Conservation (phyloP, 768 basidiomycete species). For the Xerocomus brunneocitrinus region DNA sequence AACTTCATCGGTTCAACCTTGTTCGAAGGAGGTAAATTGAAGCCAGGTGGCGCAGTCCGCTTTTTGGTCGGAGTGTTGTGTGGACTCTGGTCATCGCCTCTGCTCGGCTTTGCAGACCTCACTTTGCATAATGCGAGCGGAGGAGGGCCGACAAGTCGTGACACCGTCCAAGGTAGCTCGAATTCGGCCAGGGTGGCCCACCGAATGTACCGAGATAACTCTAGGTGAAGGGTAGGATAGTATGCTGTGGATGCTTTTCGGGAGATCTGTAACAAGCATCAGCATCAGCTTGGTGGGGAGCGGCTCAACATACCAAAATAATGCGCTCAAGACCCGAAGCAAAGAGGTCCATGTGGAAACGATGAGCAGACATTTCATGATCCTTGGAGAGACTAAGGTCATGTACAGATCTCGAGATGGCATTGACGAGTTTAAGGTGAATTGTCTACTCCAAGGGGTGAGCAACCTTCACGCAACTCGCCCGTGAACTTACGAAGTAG, state of each 20-base stretch:
- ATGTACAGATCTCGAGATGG: conserved; percentile 61
- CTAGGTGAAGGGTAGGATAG: conserved; percentile 92
- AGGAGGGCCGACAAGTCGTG: conserved; percentile 74
- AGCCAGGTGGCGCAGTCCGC: conserved; percentile 13
- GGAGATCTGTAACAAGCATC: conserved; percentile 56
- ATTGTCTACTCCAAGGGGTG: conserved; percentile 53
- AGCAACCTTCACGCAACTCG: conserved; percentile 4
- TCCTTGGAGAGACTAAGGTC: conserved; percentile 63
- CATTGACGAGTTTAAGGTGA: conserved; percentile 84
- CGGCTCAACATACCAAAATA: conserved; percentile 57
- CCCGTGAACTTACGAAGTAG: conserved; percentile 69
- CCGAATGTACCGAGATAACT: conserved; percentile 82
- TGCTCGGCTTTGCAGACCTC: conserved; percentile 13
- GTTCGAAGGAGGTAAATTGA: conserved; percentile 37
- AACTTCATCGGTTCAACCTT: conserved; percentile 44
- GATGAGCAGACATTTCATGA: conserved; percentile 70
- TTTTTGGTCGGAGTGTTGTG: conserved; percentile 26
- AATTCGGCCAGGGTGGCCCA: conserved; percentile 61
- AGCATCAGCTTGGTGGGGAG: background rate
- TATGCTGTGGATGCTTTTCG: conserved; percentile 94
- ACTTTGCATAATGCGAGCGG: conserved; percentile 57
- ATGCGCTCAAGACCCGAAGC: conserved; percentile 89
- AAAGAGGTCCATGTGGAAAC: conserved; percentile 85
- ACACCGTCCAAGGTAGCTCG: conserved; percentile 78
- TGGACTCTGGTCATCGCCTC: conserved; percentile 13